phyloP scores from a whole-genome alignment of 2,329 filamentous ascomycete species.

The Aspergillus felis region DNA sequence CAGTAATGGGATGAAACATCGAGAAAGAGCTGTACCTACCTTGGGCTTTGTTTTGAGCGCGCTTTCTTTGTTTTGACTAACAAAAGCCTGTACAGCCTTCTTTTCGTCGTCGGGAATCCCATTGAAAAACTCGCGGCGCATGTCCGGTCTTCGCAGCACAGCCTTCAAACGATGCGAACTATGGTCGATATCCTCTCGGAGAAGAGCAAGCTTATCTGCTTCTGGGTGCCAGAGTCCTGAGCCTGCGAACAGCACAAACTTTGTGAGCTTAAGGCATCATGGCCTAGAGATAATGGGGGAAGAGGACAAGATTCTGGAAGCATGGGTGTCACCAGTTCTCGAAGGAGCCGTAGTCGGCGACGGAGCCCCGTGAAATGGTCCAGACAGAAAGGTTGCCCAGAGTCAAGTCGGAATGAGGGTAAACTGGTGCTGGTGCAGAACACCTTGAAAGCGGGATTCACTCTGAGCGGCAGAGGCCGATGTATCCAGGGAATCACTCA shows the following conservation, averaged over 20 bases:
- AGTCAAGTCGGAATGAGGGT: not conserved
- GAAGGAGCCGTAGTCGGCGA: not conserved
- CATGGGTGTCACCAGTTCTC: not conserved
- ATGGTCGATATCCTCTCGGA: conserved; percentile 73
- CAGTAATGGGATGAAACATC: not conserved
- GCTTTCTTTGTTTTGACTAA: conserved; percentile 63
- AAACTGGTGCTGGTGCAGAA: not conserved
- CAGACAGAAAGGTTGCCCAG: not conserved
- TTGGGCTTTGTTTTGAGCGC: conserved; percentile 84
- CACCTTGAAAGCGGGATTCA: not conserved
- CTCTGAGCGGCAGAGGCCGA: not conserved
- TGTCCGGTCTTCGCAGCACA: conserved; percentile 57
- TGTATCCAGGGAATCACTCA: conserved; percentile 38
- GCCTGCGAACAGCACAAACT: conserved; percentile 42
- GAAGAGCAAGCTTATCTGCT: conserved; percentile 57
- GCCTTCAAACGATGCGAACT: conserved; percentile 66
- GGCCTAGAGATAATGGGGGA: not conserved
- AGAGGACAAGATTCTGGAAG: not conserved
- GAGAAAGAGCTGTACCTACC: conserved; percentile 48
- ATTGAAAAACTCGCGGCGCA: conserved; percentile 64
- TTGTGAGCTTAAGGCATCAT: conserved; percentile 4
- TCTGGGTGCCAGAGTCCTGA: conserved; percentile 82
- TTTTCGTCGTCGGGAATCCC: conserved; percentile 52
- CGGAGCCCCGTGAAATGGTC: not conserved
- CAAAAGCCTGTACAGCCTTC: conserved; percentile 66